Percentiles rank a stretch among this genome's conserved stretches.
These are phyloP conservation scores for Rhizopus microsporus DNA, from an alignment of 371 early-diverging fungal genomes.

Conservation along the genomic window DNA sequence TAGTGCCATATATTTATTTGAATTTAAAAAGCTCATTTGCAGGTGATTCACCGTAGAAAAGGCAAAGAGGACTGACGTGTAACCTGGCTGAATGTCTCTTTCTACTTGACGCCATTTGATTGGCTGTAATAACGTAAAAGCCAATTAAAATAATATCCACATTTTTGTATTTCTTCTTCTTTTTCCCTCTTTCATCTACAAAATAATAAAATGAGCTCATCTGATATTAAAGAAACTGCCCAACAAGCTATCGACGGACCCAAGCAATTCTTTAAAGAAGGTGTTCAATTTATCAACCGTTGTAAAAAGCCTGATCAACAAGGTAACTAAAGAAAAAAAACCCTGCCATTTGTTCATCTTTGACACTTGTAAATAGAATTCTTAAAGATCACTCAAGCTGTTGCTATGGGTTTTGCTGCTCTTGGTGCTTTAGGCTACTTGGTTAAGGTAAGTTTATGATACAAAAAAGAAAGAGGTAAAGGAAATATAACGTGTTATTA, in stretches of 20 bases:
- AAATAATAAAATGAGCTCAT: constrained; percentile 30
- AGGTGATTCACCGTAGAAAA: no score
- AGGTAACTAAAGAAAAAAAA: constrained; percentile 59
- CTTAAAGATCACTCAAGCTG: constrained; percentile 89
- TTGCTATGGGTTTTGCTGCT: constrained; percentile 95
- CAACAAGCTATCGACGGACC: constrained; percentile 81
- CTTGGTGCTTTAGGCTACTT: constrained; percentile 98
- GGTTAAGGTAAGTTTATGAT: constrained; percentile 71
- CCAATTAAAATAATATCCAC: no score
- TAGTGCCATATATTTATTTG: no score
- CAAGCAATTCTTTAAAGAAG: constrained; percentile 89
- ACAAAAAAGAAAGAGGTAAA: background rate
- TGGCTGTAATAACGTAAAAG: no score
- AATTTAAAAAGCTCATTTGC: no score
- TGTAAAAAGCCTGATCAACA: constrained; percentile 96
- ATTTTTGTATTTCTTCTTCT: no score
- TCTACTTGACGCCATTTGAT: no score
- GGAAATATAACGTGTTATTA: background rate
- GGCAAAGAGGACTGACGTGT: no score
- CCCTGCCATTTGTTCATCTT: background rate
- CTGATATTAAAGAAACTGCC: constrained; percentile 52
- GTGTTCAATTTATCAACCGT: constrained; percentile 85
- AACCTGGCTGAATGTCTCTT: no score
- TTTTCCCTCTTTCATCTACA: no score
- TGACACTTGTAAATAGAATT: constrained; percentile 68